Percentiles rank a stretch among this genome's conserved stretches.
Conservation (phyloP, 2,329 filamentous ascomycete genomes). For the Arthroderma sp. region DNA sequence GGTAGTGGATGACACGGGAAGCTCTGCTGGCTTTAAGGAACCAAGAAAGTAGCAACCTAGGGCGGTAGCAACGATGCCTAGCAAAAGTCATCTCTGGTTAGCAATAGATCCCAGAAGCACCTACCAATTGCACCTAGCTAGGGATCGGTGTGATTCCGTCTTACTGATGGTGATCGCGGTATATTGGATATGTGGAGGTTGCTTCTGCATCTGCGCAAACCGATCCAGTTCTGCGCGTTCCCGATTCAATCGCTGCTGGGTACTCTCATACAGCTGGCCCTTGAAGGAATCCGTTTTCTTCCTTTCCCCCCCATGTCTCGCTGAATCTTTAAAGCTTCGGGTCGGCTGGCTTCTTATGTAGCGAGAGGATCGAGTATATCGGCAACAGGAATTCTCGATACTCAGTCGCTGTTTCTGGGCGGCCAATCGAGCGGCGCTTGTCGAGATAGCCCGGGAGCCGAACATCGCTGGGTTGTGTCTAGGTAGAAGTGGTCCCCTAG, state of each 20-base stretch:
- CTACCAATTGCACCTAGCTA: not conserved
- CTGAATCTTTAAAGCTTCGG: slow-evolving; percentile 1
- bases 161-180: slow-evolving; percentile 26
- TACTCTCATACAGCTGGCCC: slow-evolving; percentile 51
- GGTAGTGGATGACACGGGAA: slow-evolving; percentile 44
- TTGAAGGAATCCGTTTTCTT: slow-evolving; percentile 35
- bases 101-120: not conserved
- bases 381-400: not conserved
- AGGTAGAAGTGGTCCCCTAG: not conserved
- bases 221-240: slow-evolving; percentile 46
- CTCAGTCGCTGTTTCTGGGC: not conserved
- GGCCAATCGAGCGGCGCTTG: slow-evolving; percentile 8
- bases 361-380: not conserved
- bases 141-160: not conserved
- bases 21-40: slow-evolving; percentile 36
- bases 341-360: not conserved
- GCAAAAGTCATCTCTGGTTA: slow-evolving; percentile 8
- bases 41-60: slow-evolving; percentile 46
- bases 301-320: slow-evolving; percentile 1
- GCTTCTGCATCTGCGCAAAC: slow-evolving; percentile 35
- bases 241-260: slow-evolving; percentile 44
- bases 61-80: slow-evolving; percentile 42
- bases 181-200: slow-evolving; percentile 30
- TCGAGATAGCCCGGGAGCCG: slow-evolving; percentile 8
- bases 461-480: slow-evolving; percentile 7